Base-by-base conservation (phyloP, 305 asterid genomes). In the Rubia tinctorum region DNA sequence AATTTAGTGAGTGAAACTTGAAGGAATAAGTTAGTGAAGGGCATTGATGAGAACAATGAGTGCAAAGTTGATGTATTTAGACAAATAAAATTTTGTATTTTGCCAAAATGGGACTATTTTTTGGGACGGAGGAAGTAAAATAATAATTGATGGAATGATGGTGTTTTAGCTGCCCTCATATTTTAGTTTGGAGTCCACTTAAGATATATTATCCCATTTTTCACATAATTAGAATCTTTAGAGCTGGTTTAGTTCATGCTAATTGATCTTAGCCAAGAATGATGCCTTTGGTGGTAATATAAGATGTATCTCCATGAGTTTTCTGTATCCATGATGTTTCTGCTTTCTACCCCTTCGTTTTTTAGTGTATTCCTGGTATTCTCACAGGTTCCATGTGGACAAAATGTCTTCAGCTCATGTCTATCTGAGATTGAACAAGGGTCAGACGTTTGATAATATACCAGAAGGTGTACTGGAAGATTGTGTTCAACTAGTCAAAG, bases 341-440 rank as follows among this genome's bases (percentile, higher is more conserved):
- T 63, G 25, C 12, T 27, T 40, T 17, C 42, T 22, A 66, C 14
- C 39, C 30, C 56, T 45, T 42, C 49, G 69, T 37, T 72, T 79
- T 11, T 20, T 44, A 73, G 75, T 73, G 84, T 64, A 53, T 58
- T 49, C 39, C 78, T 76, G 81, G 23, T 72, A 71, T 76, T 73
- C 68, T 53, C 83, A 81, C 80, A 91, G 99, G 99, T 94, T 94
- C 81, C 99, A 91, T 80, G 99, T 94, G 83, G 99, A 94, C 78
- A 94, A 94, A 82, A 91, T 94, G 99, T 94, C 99, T 43, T 94
- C 97, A 7, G 99, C 99, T 47, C 99, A 94, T 79, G 99, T 91
- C 67, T 94, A 94, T 80, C 83, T 94, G 83, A 91, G 99, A 81
- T 73, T 94, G 90, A 87, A 82, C 44, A 94, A 84, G 85, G 95